Percentiles rank a stretch among this genome's conserved stretches.
phyloP scores from a whole-genome alignment of 1,139 yeast species.

The Magnusiomyces paraingens region DNA sequence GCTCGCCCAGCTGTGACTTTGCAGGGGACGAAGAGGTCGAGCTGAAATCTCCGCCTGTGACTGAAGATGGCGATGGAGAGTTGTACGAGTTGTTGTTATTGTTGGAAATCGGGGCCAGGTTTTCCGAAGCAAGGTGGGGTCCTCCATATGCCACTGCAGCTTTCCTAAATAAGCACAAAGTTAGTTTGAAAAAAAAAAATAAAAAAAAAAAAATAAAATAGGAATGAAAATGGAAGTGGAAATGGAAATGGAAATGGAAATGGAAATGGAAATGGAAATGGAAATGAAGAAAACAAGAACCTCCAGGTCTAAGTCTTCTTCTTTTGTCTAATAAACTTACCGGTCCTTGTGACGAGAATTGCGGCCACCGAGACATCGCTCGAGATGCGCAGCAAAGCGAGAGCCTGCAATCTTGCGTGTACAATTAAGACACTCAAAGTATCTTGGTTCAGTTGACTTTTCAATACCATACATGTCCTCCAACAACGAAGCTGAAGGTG shows the following conservation, averaged over 20 bases:
- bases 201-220: neutral
- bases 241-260: neutral
- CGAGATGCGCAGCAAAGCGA: constrained; percentile 87
- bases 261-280: too few relatives aligned
- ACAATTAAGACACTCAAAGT: constrained; percentile 77
- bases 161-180: constrained; percentile 1
- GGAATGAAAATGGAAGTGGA: neutral
- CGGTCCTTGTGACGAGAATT: constrained; percentile 22
- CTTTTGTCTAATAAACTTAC: constrained; percentile 10
- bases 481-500: neutral
- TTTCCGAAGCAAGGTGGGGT: neutral
- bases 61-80: neutral
- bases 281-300: too few relatives aligned
- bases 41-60: neutral
- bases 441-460: constrained; percentile 41
- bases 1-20: constrained; percentile 12
- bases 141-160: neutral
- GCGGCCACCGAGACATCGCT: constrained; percentile 69
- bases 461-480: constrained; percentile 47
- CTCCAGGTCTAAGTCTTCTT: too few relatives aligned
- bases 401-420: constrained; percentile 83
- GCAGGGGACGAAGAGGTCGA: constrained; percentile 18
- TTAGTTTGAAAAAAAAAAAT: too few relatives aligned
- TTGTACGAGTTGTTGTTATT: neutral
- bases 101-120: too few relatives aligned